These are phyloP conservation scores for Kwoniella dendrophila DNA, from an alignment of 768 basidiomycete genomes.

Conservation along the genomic window DNA sequence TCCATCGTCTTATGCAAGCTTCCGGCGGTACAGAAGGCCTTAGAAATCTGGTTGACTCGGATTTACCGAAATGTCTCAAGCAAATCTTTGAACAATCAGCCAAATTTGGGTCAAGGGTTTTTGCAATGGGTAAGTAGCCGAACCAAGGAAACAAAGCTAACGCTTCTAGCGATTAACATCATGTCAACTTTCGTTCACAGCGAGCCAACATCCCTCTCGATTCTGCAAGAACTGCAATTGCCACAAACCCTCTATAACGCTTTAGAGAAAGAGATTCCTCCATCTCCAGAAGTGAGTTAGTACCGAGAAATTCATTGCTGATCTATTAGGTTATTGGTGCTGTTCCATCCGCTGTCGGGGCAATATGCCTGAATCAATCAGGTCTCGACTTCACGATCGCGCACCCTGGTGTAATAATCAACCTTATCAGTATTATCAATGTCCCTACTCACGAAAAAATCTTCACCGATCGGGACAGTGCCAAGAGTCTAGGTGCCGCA, in stretches of 20 bases:
- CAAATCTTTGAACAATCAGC: constrained; percentile 79
- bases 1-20: constrained; percentile 97
- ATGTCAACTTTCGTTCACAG: constrained; percentile 98
- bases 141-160: constrained; percentile 11
- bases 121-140: constrained; percentile 71
- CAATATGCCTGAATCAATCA: constrained; percentile 87
- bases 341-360: constrained; percentile 92
- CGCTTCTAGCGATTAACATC: constrained; percentile 75
- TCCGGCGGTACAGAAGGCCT: constrained; percentile 87
- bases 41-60: constrained; percentile 88
- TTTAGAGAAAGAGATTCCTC: constrained; percentile 80
- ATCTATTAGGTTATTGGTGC: constrained; percentile 76
- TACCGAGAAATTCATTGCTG: neutral
- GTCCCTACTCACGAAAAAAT: constrained; percentile 72
- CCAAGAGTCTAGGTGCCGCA: constrained; percentile 80
- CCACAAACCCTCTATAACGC: constrained; percentile 86
- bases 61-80: constrained; percentile 79
- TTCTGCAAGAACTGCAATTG: constrained; percentile 88
- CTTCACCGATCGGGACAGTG: constrained; percentile 89
- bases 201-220: constrained; percentile 88
- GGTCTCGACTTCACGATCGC: constrained; percentile 79
- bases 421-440: constrained; percentile 79
- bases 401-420: constrained; percentile 78
- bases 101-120: constrained; percentile 81
- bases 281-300: constrained; percentile 74